Base-by-base conservation (phyloP, 2,329 filamentous ascomycete genomes). In the Pseudomassariella vexata region DNA sequence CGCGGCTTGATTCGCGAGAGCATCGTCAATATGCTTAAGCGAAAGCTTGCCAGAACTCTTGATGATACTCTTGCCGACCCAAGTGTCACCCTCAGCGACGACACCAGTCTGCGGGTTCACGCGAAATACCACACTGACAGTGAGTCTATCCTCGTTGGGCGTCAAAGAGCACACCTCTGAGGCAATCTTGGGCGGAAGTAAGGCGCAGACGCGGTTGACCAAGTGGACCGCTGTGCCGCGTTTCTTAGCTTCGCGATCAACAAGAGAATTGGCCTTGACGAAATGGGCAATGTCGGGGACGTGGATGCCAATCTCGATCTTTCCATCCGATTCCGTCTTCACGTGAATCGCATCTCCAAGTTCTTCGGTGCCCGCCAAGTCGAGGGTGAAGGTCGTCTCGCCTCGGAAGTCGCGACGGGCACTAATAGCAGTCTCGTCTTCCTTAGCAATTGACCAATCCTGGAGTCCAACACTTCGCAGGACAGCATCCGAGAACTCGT, bases 221-320 rank as follows among this genome's bases (percentile, higher is more conserved):
- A 98, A 72, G 54, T 96, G 94, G 16, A 98, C 92, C 21, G 88
- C 89, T 36, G 89, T 96, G 39, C 90, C 90, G 45, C 92, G 86
- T 73, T 96, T 98, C 76, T 92, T 95, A 9, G 92, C 92, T 63
- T 98, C 92, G 28, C 92, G 83, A 52, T 98, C 92, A 30, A 96
- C 89, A 27, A 96, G 76, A 11, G 89, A 95, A 66, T 94, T 94
- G 28, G 82, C 73, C 72, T 96, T 96, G 57, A 98, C 86, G 55
- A 98, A 98, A 63, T 98, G 87, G 39, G 92, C 82, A 46, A 96
- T 82, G 59, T 98, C 92, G 19, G 90, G 80, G 53, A 98, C 85
- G 62, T 98, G 92, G 36, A 96, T 79, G 64, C 89, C 92, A 47
- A 98, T 84, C 57, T 98, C 90, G 42, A 95, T 80, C 59, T 85